Percentiles rank a stretch among this genome's conserved stretches.
Evolutionary conservation across 2,329 filamentous ascomycete genomes (phyloP).

Genomic region (Trichoderma aggressivum): DNA sequence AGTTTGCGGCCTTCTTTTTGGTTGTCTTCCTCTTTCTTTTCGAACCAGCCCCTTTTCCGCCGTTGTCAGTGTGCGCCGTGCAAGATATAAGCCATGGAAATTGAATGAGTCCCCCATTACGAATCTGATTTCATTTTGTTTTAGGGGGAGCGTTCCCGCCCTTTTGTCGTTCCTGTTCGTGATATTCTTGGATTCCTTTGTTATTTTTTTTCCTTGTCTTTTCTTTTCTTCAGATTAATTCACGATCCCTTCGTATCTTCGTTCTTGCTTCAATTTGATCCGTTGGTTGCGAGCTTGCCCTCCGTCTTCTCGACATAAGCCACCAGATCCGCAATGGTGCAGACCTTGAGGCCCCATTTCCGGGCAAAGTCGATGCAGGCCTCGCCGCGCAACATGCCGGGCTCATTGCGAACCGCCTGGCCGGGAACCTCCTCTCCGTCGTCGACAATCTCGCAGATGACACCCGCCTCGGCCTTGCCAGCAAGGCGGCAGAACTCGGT

Average conservation of each 20-base stretch:
- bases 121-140: not conserved
- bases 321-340: constrained; percentile 90
- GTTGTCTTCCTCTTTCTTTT: not conserved
- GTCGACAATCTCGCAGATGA: constrained; percentile 89
- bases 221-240: not conserved
- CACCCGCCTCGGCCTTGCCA: constrained; percentile 71
- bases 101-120: not conserved
- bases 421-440: constrained; percentile 73
- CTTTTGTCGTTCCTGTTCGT: not conserved
- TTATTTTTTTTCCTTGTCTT: not conserved
- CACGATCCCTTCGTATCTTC: not conserved
- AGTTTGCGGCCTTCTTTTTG: not conserved
- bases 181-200: not conserved
- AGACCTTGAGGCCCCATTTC: constrained; percentile 85
- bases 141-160: not conserved
- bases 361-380: constrained; percentile 84
- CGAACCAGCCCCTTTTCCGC: not conserved
- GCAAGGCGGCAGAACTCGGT: constrained; percentile 85
- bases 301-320: constrained; percentile 74
- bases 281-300: constrained; percentile 48
- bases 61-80: not conserved
- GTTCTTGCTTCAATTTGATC: constrained; percentile 26
- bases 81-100: not conserved
- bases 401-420: constrained; percentile 58
- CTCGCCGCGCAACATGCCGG: constrained; percentile 91